These are phyloP conservation scores for Dryas alaskensis DNA, from an alignment of 306 rosid species.

Conservation along the genomic window DNA sequence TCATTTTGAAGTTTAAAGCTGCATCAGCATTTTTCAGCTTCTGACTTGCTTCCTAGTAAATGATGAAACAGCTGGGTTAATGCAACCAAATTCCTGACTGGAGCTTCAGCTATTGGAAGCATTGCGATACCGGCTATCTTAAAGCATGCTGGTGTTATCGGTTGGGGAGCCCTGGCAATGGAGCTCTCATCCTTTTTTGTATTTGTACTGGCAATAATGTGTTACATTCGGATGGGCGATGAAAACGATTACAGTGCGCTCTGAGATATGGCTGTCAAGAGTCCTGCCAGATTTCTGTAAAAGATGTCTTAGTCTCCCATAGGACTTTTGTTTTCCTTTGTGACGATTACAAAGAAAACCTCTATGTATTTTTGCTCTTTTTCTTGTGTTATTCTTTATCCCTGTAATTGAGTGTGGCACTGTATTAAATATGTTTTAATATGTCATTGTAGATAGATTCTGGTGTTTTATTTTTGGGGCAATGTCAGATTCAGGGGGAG, in stretches of 20 bases:
- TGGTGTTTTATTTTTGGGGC: too few relatives aligned
- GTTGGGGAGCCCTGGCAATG: slow-evolving; percentile 90
- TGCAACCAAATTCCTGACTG: slow-evolving; percentile 78
- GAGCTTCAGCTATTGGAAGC: slow-evolving; percentile 75
- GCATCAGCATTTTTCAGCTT: slow-evolving; percentile 1
- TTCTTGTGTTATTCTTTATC: slow-evolving; percentile 12
- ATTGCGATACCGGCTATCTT: slow-evolving; percentile 81
- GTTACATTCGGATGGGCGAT: slow-evolving; percentile 47
- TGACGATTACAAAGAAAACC: neutral
- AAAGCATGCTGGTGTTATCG: slow-evolving; percentile 73
- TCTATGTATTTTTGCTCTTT: neutral
- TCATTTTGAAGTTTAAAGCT: neutral
- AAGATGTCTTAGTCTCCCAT: slow-evolving; percentile 15
- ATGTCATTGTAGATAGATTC: neutral
- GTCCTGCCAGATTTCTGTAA: slow-evolving; percentile 29
- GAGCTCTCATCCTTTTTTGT: slow-evolving; percentile 72
- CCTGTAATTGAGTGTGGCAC: slow-evolving; percentile 1
- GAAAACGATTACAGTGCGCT: slow-evolving; percentile 49
- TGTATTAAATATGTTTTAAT: neutral
- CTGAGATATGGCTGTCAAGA: slow-evolving; percentile 34
- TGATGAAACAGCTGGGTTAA: slow-evolving; percentile 72
- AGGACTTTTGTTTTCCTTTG: neutral
- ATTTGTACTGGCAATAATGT: slow-evolving; percentile 57
- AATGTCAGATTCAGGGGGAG: too few relatives aligned
- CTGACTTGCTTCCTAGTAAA: slow-evolving; percentile 8